Percentiles rank a stretch among this genome's conserved stretches.
These are phyloP conservation scores for Urtica urens DNA, from an alignment of 306 rosid species.

Conservation along the genomic window DNA sequence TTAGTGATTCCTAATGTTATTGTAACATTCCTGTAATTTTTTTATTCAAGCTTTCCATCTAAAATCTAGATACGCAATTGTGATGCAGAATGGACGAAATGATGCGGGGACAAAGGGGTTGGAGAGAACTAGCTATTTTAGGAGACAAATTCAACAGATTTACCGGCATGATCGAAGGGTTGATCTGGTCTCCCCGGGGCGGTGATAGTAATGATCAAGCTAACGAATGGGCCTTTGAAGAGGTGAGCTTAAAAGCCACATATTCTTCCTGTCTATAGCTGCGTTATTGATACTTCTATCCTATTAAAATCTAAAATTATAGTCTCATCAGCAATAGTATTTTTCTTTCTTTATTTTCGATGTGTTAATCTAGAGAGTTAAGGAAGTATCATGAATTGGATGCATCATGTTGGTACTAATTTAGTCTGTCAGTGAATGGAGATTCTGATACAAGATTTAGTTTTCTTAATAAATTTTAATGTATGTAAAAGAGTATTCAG, in stretches of 20 bases:
- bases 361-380: too few relatives aligned
- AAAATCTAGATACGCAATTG: not conserved
- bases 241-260: slow-evolving; percentile 41
- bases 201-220: slow-evolving; percentile 40
- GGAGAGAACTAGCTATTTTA: slow-evolving; percentile 88
- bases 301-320: too few relatives aligned
- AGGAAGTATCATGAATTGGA: too few relatives aligned
- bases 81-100: slow-evolving; percentile 90
- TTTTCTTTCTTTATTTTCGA: too few relatives aligned
- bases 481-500: too few relatives aligned
- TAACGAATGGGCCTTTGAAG: slow-evolving; percentile 90
- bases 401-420: too few relatives aligned
- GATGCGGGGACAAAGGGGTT: slow-evolving; percentile 99
- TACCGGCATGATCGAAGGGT: slow-evolving; percentile 93
- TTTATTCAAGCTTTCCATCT: too few relatives aligned
- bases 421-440: not conserved
- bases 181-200: slow-evolving; percentile 86
- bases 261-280: too few relatives aligned
- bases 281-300: too few relatives aligned
- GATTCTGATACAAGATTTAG: not conserved
- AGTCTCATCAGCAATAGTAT: too few relatives aligned
- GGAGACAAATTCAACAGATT: slow-evolving; percentile 91
- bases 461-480: not conserved
- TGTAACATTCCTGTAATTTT: too few relatives aligned
- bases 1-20: not conserved